Evolutionary conservation across 2,329 filamentous ascomycete genomes (phyloP), one percentile per base, ranked within the genome.

Genomic region (Fusarium verticillioides): DNA sequence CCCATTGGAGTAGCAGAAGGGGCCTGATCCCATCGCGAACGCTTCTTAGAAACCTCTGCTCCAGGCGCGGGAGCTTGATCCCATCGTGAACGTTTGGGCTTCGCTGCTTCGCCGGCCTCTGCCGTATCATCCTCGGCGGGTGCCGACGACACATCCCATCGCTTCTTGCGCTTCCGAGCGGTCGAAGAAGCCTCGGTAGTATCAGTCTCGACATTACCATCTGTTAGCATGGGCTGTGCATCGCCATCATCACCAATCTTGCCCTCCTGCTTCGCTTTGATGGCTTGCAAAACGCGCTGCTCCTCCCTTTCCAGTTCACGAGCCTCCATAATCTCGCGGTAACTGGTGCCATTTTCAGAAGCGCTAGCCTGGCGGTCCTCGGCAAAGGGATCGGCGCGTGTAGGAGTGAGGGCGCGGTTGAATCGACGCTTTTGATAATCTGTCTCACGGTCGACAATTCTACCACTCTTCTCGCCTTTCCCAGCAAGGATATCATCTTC

Each of bases 381-480:
- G 32, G 93, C 93, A 79, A 97, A 97, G 2, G 94, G 92, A 80
- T 97, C 95, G 70, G 92, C 94, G 78, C 94, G 91, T 13, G 94
- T 95, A 9, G 95, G 95, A 28, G 94, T 96, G 72, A 98, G 87
- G 59, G 90, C 91, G 70, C 96, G 94, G 81, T 97, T 92, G 82
- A 97, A 97, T 67, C 95, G 91, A 75, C 95, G 94, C 84, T 97
- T 97, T 84, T 99, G 97, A 81, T 99, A 99, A 80, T 98, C 96
- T 72, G 95, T 97, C 86, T 98, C 96, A 78, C 96, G 93, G 80
- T 97, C 96, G 69, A 92, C 88, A 79, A 99, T 98, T 78, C 96
- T 92, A 65, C 93, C 95, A 81, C 94, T 94, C 84, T 96, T 94
- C 86, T 98, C 96, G 76, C 90, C 89, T 76, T 92, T 90, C 49